These are phyloP conservation scores for Metschnikowia hibisci DNA, from an alignment of 805 yeast genomes.

Conservation along the genomic window DNA sequence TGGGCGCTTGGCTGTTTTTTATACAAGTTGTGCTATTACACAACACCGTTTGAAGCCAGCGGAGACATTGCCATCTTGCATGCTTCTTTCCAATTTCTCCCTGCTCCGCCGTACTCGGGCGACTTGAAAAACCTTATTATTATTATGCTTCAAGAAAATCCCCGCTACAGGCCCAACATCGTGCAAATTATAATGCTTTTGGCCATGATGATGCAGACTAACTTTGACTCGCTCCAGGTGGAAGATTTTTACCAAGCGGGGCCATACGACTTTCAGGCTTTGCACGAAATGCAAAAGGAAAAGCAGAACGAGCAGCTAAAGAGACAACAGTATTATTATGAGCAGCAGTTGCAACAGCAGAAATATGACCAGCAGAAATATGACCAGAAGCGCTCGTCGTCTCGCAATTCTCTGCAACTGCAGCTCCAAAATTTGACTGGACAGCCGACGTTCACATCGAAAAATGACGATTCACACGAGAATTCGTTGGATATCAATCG, in stretches of 20 bases:
- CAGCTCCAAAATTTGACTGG: slow-evolving; percentile 9
- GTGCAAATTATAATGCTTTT: slow-evolving; percentile 73
- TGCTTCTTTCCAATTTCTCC: slow-evolving; percentile 76
- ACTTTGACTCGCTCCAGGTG: slow-evolving; percentile 27
- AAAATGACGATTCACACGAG: not conserved
- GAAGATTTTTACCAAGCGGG: slow-evolving; percentile 49
- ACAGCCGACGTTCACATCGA: not conserved
- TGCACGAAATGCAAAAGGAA: slow-evolving; percentile 45
- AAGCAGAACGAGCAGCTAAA: slow-evolving; percentile 31
- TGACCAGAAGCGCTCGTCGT: slow-evolving; percentile 16
- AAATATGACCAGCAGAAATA: slow-evolving; percentile 16
- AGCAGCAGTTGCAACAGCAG: slow-evolving; percentile 34
- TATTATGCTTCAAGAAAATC: slow-evolving; percentile 79
- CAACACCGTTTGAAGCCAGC: slow-evolving; percentile 91
- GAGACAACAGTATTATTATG: slow-evolving; percentile 39
- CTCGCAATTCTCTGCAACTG: slow-evolving; percentile 9
- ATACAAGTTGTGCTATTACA: slow-evolving; percentile 86
- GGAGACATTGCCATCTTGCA: slow-evolving; percentile 83
- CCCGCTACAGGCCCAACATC: slow-evolving; percentile 78
- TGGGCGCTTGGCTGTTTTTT: slow-evolving; percentile 96
- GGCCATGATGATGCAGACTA: slow-evolving; percentile 43
- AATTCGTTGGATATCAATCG: not conserved
- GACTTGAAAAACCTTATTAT: slow-evolving; percentile 71
- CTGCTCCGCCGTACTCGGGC: slow-evolving; percentile 63
- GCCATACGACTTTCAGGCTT: slow-evolving; percentile 55